These are phyloP conservation scores for Steccherinum ochraceum DNA, from an alignment of 768 basidiomycete genomes.

Conservation along the genomic window DNA sequence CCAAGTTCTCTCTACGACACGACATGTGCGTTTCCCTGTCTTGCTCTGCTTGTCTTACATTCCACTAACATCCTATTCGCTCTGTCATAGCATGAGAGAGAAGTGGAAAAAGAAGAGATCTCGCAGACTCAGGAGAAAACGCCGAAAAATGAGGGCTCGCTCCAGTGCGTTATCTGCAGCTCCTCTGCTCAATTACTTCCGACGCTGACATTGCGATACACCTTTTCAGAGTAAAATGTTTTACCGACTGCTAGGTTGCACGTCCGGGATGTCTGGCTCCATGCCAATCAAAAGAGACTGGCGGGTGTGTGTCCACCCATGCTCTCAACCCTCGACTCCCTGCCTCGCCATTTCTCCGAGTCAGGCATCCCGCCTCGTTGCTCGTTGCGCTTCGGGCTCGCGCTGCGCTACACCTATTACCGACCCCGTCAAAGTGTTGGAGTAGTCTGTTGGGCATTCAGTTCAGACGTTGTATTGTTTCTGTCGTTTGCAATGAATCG, in stretches of 20 bases:
- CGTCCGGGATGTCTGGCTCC: conserved; percentile 3
- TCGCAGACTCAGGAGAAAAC: conserved; percentile 87
- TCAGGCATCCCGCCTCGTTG: conserved; percentile 15
- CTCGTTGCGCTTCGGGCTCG: conserved; percentile 19
- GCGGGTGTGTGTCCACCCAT: conserved; percentile 6
- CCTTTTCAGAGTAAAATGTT: conserved; percentile 22
- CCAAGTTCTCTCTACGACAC: conserved; percentile 25
- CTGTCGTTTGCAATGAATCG: neutral
- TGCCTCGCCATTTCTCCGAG: conserved; percentile 10
- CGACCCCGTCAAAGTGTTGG: conserved; percentile 15
- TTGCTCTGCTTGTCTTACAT: neutral
- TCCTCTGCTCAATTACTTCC: too few species aligned
- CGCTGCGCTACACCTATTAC: conserved; percentile 12
- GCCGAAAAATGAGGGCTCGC: conserved; percentile 94
- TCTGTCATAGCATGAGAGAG: conserved; percentile 72
- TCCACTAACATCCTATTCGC: conserved; percentile 2
- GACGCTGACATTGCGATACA: neutral
- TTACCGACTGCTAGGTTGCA: conserved; percentile 20
- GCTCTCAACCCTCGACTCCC: conserved; percentile 5
- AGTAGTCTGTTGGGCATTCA: conserved; percentile 11
- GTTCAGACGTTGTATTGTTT: neutral
- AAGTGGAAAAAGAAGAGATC: conserved; percentile 98
- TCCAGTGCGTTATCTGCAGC: conserved; percentile 63
- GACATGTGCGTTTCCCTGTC: conserved; percentile 18
- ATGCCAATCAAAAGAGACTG: neutral